Base-by-base conservation (phyloP, 768 basidiomycete genomes). In the Russula ochroleuca region DNA sequence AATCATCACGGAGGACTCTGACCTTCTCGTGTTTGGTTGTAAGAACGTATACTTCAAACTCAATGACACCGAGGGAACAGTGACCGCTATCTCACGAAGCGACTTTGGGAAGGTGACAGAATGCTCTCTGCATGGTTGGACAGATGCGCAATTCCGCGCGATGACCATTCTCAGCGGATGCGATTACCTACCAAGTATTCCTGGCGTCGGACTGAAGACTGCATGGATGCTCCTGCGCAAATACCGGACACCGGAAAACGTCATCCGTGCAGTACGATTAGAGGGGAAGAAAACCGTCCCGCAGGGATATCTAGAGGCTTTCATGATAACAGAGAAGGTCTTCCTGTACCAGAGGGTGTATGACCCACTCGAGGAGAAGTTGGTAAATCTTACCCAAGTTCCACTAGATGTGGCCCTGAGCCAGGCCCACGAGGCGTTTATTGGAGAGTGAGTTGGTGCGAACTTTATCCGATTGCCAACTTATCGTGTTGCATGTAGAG, bases 1-100 rank as follows among this genome's bases (percentile, higher is more conserved):
- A 2, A 88, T 99, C 73, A 83, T 99, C 68, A 98, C 97, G 1
- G 97, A 99, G 76, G 97, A 98, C 75, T 98, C 95, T 0, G 97
- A 99, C 74, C 80, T 99, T 33, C 86, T 98, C 63, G 95, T 99
- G 53, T 98, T 97, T 71, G 97, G 96, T n/a, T 96, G 94, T 76
- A 82, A 82, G 68, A 87, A 83, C 58, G 94, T 97, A 13, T 82
- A 97, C n/a, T 93, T 92, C 81, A 98, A 98, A 75, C 80, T 98
- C 33, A 95, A 98, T 74, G 71, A 79, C 2, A 79, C 81, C 61
- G 80, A 83, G 38, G 80, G 76, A 59, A 86, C 85, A n/a, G 83
- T 89, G 65, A 78, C 82, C 14, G 83, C 80, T 56, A 86, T 93
- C 68, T 83, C 82, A 17, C 83, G 87, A 35, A 75, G 76, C 45